Evolutionary conservation across 352 stramenopile species (phyloP), one percentile per base, ranked within the genome.

Genomic region (Blastocystis sp.): DNA sequence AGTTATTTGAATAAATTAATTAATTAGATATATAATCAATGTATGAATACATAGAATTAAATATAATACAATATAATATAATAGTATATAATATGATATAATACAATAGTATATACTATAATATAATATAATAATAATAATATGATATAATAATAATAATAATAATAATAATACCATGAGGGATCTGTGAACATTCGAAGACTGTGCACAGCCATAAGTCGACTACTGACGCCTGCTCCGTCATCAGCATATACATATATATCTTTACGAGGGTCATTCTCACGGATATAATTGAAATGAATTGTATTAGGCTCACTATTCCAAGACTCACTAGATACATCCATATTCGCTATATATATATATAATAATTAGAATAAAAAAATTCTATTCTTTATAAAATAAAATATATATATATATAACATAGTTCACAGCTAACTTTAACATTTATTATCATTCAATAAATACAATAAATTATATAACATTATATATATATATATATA

Each of bases 201-300:
- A 16, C 39, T 62, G 19, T 62, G 52, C 24, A 62, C 52, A 25
- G 39, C 48, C 52, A 62, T 62, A 39, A 54, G 52, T 34, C 54
- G 48, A 28, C 25, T 43, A 16, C 39, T 21, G 6, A 25, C 33
- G 9, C 39, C 48, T 25, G 54, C 52, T 3, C 52, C 52, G 18
- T 62, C 52, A 34, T 62, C 52, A 25, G 48, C 54, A 33, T 62
- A 62, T 28, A 62, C 52, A 25, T 48, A 62, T 27, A 62, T 62
- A 9, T 42, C 39, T 31, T 62, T 39, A 10, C 52, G 52, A 18
- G 52, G 52, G 30, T 62, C 52, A 39, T 62, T 62, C 52, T 62
- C 52, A 19, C 52, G 39, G 39, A 62, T 27, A n/a, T 39, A 34
- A 19, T 62, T 54, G 2, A 30, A 27, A 18, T 62, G 48, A 30